These are phyloP conservation scores for Drosera capensis DNA, from an alignment of 148 eudicot species.

Conservation along the genomic window DNA sequence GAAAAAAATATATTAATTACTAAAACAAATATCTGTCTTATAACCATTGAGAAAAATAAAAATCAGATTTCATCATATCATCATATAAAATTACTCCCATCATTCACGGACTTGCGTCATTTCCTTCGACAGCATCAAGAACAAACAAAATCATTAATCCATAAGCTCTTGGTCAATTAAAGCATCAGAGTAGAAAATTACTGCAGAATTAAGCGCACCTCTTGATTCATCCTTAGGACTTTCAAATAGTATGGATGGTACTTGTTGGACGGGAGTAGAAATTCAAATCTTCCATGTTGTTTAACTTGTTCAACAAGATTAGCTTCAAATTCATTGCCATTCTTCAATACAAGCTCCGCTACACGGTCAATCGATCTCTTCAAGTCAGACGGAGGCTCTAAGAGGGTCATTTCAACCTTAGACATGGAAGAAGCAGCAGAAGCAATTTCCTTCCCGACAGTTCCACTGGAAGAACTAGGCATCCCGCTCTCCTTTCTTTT, in stretches of 20 bases:
- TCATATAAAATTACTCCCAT: no score
- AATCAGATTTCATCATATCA: no score
- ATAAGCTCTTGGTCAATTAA: background rate
- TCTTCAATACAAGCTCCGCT: conserved; percentile 69
- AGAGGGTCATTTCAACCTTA: conserved; percentile 26
- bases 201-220: conserved; percentile 33
- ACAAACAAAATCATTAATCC: background rate
- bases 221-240: conserved; percentile 55
- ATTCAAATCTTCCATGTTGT: conserved; percentile 62
- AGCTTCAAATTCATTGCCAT: conserved; percentile 82
- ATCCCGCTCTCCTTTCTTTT: conserved; percentile 19
- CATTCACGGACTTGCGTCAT: no score
- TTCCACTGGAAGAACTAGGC: conserved; percentile 15
- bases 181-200: conserved; percentile 3
- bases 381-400: conserved; percentile 77
- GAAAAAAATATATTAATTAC: no score
- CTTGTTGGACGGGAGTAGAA: conserved; percentile 59
- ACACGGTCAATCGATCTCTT: conserved; percentile 62
- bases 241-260: conserved; percentile 64
- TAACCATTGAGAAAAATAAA: no score
- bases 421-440: conserved; percentile 13
- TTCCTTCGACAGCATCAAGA: no score
- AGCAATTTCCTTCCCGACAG: conserved; percentile 17
- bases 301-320: conserved; percentile 78
- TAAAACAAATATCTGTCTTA: no score